Percentiles rank a stretch among this genome's conserved stretches.
These are phyloP conservation scores for Tardiomyces digboiensis DNA, from an alignment of 1,139 yeast genomes.

Conservation along the genomic window DNA sequence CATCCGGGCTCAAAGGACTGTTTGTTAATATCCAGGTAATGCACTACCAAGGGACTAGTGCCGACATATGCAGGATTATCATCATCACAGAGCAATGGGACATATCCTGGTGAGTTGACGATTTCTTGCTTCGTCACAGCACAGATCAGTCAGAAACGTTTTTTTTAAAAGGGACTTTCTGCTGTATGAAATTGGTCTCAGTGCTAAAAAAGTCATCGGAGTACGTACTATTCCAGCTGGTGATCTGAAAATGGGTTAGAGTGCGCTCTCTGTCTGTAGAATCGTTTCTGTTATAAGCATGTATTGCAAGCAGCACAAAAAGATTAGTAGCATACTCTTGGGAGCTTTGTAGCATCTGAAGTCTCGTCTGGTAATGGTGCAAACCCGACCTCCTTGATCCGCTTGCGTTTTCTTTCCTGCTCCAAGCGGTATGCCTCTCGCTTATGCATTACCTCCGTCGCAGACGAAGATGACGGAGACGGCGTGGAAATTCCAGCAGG, in stretches of 20 bases:
- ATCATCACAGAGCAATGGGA: too few relatives aligned
- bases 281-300: conserved; percentile 47
- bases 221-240: conserved; percentile 52
- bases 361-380: conserved; percentile 15
- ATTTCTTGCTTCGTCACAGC: too few relatives aligned
- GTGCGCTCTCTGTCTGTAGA: conserved; percentile 94
- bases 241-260: conserved; percentile 98
- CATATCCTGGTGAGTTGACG: too few relatives aligned
- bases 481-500: neutral
- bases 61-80: too few relatives aligned
- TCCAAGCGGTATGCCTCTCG: conserved; percentile 30
- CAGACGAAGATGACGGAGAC: neutral
- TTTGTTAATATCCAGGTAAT: conserved; percentile 9
- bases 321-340: conserved; percentile 9
- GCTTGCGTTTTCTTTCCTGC: conserved; percentile 29
- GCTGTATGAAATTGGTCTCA: too few relatives aligned
- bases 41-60: too few relatives aligned
- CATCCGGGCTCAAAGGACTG: conserved; percentile 59
- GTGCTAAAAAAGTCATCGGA: neutral
- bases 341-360: conserved; percentile 22
- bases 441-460: conserved; percentile 16
- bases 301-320: neutral
- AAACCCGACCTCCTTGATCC: conserved; percentile 24
- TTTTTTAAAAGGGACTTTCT: too few relatives aligned
- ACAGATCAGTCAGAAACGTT: too few relatives aligned